phyloP scores from a whole-genome alignment of 176 grass and related monocot genomes.

The Eragrostis curvula region DNA sequence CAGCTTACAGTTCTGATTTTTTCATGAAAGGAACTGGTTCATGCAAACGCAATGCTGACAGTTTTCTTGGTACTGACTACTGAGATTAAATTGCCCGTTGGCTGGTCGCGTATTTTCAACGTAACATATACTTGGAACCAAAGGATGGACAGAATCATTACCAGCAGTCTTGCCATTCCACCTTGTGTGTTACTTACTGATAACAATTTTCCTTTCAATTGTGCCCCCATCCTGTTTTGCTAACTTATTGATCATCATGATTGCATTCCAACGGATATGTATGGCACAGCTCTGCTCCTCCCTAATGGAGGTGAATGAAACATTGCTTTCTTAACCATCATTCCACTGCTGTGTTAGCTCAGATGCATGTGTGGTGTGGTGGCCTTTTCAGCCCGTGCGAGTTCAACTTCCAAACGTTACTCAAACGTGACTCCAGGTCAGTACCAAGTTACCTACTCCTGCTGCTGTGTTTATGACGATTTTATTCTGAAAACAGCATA shows the following conservation, averaged over 20 bases:
- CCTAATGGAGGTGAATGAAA: slow-evolving; percentile 45
- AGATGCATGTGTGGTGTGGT: slow-evolving; percentile 33
- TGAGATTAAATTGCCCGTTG: slow-evolving; percentile 3
- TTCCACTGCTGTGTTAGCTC: slow-evolving; percentile 5
- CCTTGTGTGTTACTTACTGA: background rate
- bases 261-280: slow-evolving; percentile 26
- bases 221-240: slow-evolving; percentile 2
- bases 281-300: background rate
- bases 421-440: slow-evolving; percentile 55
- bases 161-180: slow-evolving; percentile 18
- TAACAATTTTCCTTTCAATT: slow-evolving; percentile 5
- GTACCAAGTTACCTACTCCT: slow-evolving; percentile 50
- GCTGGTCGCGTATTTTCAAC: slow-evolving; percentile 29
- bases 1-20: background rate
- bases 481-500: slow-evolving; percentile 13
- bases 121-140: slow-evolving; percentile 34
- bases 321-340: slow-evolving; percentile 50
- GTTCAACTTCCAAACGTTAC: slow-evolving; percentile 52
- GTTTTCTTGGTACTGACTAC: background rate
- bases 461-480: slow-evolving; percentile 18
- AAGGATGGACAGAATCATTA: slow-evolving; percentile 48
- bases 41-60: slow-evolving; percentile 1
- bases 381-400: slow-evolving; percentile 37
- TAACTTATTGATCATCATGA: slow-evolving; percentile 14
- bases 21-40: background rate